Percentiles rank a stretch among this genome's conserved stretches.
phyloP scores from a whole-genome alignment of 2,329 filamentous ascomycete species.

The Fusarium sarcochroum region DNA sequence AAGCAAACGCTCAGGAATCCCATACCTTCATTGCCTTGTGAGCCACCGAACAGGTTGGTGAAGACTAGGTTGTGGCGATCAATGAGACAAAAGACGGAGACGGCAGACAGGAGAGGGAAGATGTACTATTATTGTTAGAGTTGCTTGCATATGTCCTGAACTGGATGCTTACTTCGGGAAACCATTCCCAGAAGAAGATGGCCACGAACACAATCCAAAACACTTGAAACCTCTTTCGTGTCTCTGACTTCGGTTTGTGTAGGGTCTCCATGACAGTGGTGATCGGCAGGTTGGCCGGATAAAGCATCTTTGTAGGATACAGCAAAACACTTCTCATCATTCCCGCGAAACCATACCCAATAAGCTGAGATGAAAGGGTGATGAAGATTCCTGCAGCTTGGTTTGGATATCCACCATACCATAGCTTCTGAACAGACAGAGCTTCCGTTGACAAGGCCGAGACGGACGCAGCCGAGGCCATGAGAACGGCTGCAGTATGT shows the following conservation, averaged over 20 bases:
- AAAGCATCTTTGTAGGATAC: conserved; percentile 62
- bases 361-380: conserved; percentile 62
- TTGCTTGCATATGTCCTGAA: too few species aligned
- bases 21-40: conserved; percentile 37
- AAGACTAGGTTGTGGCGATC: conserved; percentile 29
- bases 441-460: conserved; percentile 53
- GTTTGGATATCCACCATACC: conserved; percentile 58
- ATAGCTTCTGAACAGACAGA: conserved; percentile 62
- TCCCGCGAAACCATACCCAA: conserved; percentile 65
- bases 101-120: conserved; percentile 61
- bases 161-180: conserved; percentile 18
- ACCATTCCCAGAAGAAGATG: conserved; percentile 61
- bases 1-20: conserved; percentile 27
- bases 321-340: conserved; percentile 61
- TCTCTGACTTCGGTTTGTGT: conserved; percentile 50
- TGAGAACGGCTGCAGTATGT: conserved; percentile 56
- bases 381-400: conserved; percentile 60
- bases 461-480: conserved; percentile 59
- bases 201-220: conserved; percentile 58
- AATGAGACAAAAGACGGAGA: conserved; percentile 27
- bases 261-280: conserved; percentile 50
- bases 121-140: conserved; percentile 41
- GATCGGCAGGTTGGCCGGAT: conserved; percentile 49
- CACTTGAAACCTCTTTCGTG: conserved; percentile 56
- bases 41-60: conserved; percentile 36